These are phyloP conservation scores for Gentiana dahurica DNA, from an alignment of 257 asterid genomes.

Conservation along the genomic window DNA sequence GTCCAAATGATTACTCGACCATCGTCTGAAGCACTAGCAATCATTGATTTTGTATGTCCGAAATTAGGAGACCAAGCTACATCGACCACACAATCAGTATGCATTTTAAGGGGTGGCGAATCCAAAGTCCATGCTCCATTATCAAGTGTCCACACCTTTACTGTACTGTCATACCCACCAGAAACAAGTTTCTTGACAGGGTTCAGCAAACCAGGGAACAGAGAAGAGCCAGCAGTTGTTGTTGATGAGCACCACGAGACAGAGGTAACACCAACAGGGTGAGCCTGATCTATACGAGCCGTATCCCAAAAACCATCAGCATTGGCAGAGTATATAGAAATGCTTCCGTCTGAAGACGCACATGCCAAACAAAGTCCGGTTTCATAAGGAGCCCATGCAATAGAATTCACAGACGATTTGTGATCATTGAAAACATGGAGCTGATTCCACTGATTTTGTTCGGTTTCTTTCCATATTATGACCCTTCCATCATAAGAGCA, in stretches of 20 bases:
- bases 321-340: conserved; percentile 43
- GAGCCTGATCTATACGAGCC: conserved; percentile 54
- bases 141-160: conserved; percentile 56
- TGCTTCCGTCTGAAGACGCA: conserved; percentile 70
- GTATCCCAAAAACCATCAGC: conserved; percentile 63
- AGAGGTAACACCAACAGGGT: conserved; percentile 65
- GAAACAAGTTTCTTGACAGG: conserved; percentile 51
- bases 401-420: conserved; percentile 59
- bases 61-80: conserved; percentile 69
- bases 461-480: conserved; percentile 63
- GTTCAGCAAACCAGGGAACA: conserved; percentile 28
- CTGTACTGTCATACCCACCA: conserved; percentile 64
- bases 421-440: conserved; percentile 47
- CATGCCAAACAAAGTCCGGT: conserved; percentile 56
- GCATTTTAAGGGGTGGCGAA: conserved; percentile 54
- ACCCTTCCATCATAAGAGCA: conserved; percentile 69
- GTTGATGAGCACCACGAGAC: conserved; percentile 61
- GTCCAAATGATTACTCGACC: conserved; percentile 55
- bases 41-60: conserved; percentile 60
- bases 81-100: conserved; percentile 60
- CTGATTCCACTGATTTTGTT: conserved; percentile 53
- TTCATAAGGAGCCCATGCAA: conserved; percentile 79
- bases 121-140: conserved; percentile 59
- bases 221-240: conserved; percentile 43
- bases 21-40: conserved; percentile 59